Evolutionary conservation across 257 asterid genomes (phyloP), one percentile per base, ranked within the genome.

Genomic region (Schizonepeta tenuifolia): DNA sequence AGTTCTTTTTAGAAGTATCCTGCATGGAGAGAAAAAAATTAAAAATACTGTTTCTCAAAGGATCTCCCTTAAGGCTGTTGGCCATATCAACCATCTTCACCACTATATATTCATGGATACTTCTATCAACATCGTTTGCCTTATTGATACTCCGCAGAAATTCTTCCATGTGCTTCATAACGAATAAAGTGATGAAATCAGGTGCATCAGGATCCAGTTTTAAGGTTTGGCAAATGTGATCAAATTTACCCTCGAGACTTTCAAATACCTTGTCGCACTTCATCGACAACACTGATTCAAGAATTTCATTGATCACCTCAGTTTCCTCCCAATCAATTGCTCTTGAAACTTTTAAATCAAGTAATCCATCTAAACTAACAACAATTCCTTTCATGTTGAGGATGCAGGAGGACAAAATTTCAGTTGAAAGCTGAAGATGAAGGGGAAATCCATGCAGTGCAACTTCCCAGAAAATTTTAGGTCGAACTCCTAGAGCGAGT

Each of bases 361-460:
- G 84, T 78, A 95, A 79, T 60, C 88, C 90, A 70, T 85, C 85
- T 46, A 95, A 81, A 75, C 85, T 70, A 61, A 44, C 41, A 69
- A 92, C 74, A 62, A 92, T 87, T 51, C 89, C 90, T 73, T 73
- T 80, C 72, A 88, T 83, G 82, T 72, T 88, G 78, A 90, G 91
- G 69, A 88, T 81, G 82, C 96, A 92, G 66, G 99, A 95, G 31
- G 95, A 85, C 49, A 95, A 72, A 81, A 85, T 72, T 76, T 85
- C 97, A 72, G 89, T 75, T 5, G 80, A 75, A 80, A 68, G 78
- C 58, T 78, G 90, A 76, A 74, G 71, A 79, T 83, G 78, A 70
- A 89, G 85, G 13, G 99, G 96, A 79, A 95, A 87, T 18, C 99
- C 99, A 85, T 90, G 97, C 83, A 92, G 76, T 18, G 72, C 78